These are phyloP conservation scores for Colletotrichum sp. DNA, from an alignment of 2,329 filamentous ascomycete genomes.

Conservation along the genomic window DNA sequence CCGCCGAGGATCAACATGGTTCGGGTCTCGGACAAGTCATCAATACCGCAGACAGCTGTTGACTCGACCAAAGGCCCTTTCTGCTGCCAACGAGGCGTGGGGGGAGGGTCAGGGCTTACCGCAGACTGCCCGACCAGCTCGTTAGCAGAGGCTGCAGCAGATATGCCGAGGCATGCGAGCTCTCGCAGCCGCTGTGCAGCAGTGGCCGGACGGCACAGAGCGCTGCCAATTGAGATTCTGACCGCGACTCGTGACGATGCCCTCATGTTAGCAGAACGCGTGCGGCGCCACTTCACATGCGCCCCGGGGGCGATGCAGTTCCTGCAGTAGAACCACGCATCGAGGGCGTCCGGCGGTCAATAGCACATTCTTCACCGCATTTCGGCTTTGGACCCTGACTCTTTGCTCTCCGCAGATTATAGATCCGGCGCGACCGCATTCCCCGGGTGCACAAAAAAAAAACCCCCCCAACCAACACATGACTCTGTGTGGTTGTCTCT, in stretches of 20 bases:
- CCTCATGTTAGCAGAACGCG: slow-evolving; percentile 1
- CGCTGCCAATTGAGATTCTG: not conserved
- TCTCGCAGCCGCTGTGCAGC: not conserved
- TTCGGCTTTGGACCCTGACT: slow-evolving; percentile 3
- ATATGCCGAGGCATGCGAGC: slow-evolving; percentile 2
- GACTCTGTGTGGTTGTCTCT: not conserved
- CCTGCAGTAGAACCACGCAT: slow-evolving; percentile 8
- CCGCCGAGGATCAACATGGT: not conserved
- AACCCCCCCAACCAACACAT: not conserved
- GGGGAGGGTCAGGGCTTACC: not conserved
- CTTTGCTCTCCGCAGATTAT: not conserved
- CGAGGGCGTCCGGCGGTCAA: not conserved
- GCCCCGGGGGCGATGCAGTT: not conserved
- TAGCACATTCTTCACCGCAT: slow-evolving; percentile 12
- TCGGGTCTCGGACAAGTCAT: not conserved
- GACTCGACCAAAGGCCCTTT: not conserved
- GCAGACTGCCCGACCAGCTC: not conserved
- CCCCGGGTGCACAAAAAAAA: not conserved
- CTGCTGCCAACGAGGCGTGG: not conserved
- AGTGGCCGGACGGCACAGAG: no score
- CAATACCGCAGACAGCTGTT: not conserved
- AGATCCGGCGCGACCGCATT: not conserved
- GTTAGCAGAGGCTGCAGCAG: not conserved
- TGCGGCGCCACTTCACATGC: slow-evolving; percentile 8
- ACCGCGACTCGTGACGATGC: slow-evolving; percentile 8